Evolutionary conservation across 768 basidiomycete species (phyloP).

Genomic region (Exidia glandulosa): DNA sequence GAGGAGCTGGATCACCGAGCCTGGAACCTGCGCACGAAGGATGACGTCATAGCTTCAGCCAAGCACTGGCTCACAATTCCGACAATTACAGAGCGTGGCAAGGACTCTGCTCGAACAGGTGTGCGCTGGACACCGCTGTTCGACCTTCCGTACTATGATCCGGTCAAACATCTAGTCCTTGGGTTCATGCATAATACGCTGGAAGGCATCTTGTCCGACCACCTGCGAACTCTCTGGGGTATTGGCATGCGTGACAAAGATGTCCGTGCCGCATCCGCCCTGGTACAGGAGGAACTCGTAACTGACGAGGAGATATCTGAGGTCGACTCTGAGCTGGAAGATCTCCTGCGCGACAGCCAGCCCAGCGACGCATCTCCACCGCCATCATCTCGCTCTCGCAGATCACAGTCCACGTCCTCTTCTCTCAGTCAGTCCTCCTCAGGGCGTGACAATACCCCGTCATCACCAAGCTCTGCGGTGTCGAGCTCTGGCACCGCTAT

Average conservation of each 20-base stretch:
- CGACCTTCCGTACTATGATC: conserved; percentile 19
- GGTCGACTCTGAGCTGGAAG: neutral
- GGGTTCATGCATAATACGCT: conserved; percentile 22
- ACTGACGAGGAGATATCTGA: neutral
- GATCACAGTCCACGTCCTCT: neutral
- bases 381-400: neutral
- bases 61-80: neutral
- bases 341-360: neutral
- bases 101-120: conserved; percentile 14
- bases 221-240: conserved; percentile 13
- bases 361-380: neutral
- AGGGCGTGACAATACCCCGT: neutral
- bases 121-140: conserved; percentile 19
- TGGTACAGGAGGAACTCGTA: neutral
- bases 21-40: neutral
- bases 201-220: conserved; percentile 16
- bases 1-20: neutral
- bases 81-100: neutral
- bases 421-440: neutral
- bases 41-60: neutral
- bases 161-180: conserved; percentile 17
- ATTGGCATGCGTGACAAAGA: neutral
- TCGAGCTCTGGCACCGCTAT: too few relatives aligned
- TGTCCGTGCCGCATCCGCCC: neutral
- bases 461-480: neutral